phyloP scores from a whole-genome alignment of 495 filamentous ascomycete species.

The Penicillium goetzii region DNA sequence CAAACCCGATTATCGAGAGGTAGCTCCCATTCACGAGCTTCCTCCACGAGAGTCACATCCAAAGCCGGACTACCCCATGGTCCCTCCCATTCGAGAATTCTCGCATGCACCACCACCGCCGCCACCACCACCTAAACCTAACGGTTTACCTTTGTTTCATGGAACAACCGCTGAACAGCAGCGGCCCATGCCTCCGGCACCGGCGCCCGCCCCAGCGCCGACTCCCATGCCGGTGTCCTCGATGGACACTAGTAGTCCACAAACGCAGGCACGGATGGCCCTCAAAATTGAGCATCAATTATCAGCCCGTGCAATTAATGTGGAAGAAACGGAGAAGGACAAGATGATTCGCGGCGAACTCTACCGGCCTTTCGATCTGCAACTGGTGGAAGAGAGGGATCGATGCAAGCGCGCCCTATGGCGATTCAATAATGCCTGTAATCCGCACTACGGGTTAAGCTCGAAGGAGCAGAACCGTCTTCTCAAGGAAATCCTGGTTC shows the following conservation, averaged over 20 bases:
- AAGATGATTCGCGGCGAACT: conserved; percentile 89
- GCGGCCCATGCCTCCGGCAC: conserved; percentile 34
- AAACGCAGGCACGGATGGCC: conserved; percentile 51
- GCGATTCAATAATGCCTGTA: conserved; percentile 88
- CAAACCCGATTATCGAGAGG: conserved; percentile 48
- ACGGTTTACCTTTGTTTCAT: conserved; percentile 42
- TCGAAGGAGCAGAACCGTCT: conserved; percentile 78
- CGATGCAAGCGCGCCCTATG: conserved; percentile 81
- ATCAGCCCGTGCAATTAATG: conserved; percentile 35
- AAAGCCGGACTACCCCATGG: conserved; percentile 48
- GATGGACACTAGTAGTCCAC: conserved; percentile 49
- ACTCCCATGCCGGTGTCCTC: conserved; percentile 30
- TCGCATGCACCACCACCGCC: conserved; percentile 37
- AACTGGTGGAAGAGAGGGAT: conserved; percentile 84
- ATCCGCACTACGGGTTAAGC: conserved; percentile 74
- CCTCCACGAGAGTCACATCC: conserved; percentile 45
- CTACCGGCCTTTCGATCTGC: conserved; percentile 76
- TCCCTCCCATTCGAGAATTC: conserved; percentile 49
- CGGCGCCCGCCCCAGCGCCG: not conserved
- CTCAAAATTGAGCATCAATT: conserved; percentile 51
- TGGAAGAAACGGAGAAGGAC: conserved; percentile 77
- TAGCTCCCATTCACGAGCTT: conserved; percentile 49
- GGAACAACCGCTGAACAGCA: conserved; percentile 36
- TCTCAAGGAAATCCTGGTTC: conserved; percentile 70
- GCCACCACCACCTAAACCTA: conserved; percentile 40